These are phyloP conservation scores for Pouteria campechiana DNA, from an alignment of 179 eudicot genomes.

Conservation along the genomic window DNA sequence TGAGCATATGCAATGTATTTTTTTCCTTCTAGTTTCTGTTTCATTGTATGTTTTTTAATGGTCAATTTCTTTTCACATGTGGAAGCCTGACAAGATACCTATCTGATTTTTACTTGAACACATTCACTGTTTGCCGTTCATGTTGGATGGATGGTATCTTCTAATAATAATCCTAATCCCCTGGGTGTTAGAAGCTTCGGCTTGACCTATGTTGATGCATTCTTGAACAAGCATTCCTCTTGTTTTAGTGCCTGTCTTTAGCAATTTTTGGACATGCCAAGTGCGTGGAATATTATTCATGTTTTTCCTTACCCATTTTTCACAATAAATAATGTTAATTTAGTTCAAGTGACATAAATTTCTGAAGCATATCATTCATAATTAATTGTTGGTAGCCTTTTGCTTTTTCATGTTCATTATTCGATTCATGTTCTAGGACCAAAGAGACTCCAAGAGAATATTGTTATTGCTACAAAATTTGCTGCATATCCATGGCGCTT, in stretches of 20 bases:
- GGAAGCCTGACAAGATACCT: too few relatives aligned
- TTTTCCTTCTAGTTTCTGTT: too few relatives aligned
- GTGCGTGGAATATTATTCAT: neutral
- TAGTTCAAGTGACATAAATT: neutral
- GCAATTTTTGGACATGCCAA: neutral
- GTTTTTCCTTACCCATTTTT: neutral
- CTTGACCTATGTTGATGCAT: too few relatives aligned
- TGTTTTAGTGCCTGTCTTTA: neutral
- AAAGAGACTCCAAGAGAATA: conserved; percentile 31
- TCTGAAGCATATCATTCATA: neutral
- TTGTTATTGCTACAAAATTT: conserved; percentile 88
- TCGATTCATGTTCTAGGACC: conserved; percentile 30
- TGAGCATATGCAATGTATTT: too few relatives aligned
- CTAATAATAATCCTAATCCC: too few relatives aligned
- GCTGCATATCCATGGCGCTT: conserved; percentile 99
- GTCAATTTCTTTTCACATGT: too few relatives aligned
- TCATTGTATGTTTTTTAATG: too few relatives aligned
- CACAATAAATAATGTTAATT: neutral
- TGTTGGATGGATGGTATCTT: too few relatives aligned
- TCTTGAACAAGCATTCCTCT: neutral
- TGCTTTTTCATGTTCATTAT: neutral
- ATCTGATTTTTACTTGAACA: too few relatives aligned
- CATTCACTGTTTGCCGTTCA: too few relatives aligned
- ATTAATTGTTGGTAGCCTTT: neutral
- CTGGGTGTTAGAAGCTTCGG: too few relatives aligned